phyloP scores from a whole-genome alignment of 2,329 filamentous ascomycete genomes.

The Aureobasidium pullulans region DNA sequence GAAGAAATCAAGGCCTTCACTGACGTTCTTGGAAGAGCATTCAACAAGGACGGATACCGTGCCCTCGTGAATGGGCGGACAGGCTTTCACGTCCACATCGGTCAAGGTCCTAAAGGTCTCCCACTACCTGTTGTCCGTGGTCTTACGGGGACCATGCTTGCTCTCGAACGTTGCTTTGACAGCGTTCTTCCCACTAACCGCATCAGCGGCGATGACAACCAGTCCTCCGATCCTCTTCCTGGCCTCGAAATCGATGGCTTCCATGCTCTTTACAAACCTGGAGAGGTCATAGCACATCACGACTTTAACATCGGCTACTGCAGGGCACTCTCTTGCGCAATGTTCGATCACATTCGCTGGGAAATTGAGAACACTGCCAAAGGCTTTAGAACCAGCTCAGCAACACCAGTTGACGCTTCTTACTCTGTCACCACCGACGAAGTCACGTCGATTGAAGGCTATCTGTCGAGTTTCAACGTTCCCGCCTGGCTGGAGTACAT shows the following conservation, averaged over 20 bases:
- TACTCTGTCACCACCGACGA: background rate
- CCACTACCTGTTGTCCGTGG: background rate
- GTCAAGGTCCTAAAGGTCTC: background rate
- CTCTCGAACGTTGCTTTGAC: conserved; percentile 4
- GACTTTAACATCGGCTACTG: background rate
- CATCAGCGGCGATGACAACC: background rate
- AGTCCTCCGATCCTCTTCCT: background rate
- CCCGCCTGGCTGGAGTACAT: background rate
- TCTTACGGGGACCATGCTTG: background rate
- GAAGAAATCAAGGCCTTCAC: background rate
- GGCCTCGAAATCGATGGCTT: background rate
- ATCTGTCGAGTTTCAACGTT: background rate
- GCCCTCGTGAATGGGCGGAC: background rate
- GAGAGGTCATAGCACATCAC: background rate
- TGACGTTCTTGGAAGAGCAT: background rate
- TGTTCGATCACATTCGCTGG: background rate
- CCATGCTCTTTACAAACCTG: background rate
- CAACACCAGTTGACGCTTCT: background rate
- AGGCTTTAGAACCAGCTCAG: too few relatives aligned
- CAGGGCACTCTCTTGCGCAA: background rate
- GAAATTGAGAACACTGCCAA: background rate
- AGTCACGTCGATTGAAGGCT: background rate
- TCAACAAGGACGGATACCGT: background rate
- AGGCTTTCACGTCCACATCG: background rate
- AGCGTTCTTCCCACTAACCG: background rate